phyloP scores from a whole-genome alignment of 306 rosid species.

The Vigna trinervia region DNA sequence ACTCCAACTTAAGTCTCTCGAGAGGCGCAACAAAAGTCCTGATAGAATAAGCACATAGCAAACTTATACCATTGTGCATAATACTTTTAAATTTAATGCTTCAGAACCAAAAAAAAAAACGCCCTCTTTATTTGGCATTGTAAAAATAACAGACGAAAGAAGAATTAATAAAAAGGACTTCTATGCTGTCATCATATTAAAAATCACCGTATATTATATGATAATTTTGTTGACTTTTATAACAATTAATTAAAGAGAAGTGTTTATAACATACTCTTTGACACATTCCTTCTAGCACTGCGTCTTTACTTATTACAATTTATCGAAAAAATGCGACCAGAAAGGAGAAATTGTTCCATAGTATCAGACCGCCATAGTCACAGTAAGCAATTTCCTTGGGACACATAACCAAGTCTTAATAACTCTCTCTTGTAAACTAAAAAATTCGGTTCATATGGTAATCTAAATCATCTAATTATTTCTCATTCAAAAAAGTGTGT shows the following conservation, averaged over 20 bases:
- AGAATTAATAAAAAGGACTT: not conserved
- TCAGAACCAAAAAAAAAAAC: slow-evolving; percentile 15
- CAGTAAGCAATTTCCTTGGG: not conserved
- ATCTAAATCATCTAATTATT: not conserved
- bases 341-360: not conserved
- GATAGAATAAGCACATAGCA: slow-evolving; percentile 40
- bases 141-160: too few relatives aligned
- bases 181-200: not conserved
- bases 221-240: not conserved
- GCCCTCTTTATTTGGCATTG: not conserved
- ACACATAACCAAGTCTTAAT: not conserved
- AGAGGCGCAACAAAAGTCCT: slow-evolving; percentile 97
- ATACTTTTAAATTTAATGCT: not conserved
- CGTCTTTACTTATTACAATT: not conserved
- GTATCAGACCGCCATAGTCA: not conserved
- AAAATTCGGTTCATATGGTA: not conserved
- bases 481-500: not conserved
- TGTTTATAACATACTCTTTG: not conserved
- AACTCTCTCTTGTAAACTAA: not conserved
- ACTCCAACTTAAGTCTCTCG: slow-evolving; percentile 97
- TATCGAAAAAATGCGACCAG: not conserved
- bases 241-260: not conserved
- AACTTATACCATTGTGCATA: slow-evolving; percentile 7
- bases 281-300: not conserved
- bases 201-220: not conserved